Evolutionary conservation across 352 stramenopile genomes (phyloP).

Genomic region (Globisporangium takayamanum): DNA sequence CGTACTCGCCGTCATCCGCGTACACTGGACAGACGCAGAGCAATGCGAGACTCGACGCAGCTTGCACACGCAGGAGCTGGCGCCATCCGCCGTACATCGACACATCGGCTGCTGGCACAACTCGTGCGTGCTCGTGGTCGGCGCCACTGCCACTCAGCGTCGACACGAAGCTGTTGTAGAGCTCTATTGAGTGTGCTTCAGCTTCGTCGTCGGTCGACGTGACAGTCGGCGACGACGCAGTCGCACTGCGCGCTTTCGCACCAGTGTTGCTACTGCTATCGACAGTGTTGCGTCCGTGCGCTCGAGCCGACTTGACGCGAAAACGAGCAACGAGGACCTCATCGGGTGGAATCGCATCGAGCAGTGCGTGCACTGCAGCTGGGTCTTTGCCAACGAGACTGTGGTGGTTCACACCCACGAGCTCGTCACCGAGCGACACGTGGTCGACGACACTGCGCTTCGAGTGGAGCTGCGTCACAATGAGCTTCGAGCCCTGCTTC

Average conservation of each 20-base stretch:
- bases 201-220: constrained; percentile 7
- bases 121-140: constrained; percentile 23
- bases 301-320: constrained; percentile 22
- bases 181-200: constrained; percentile 25
- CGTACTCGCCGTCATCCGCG: constrained; percentile 68
- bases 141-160: constrained; percentile 20
- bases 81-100: constrained; percentile 76
- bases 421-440: constrained; percentile 40
- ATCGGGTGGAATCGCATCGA: constrained; percentile 24
- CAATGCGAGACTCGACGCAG: constrained; percentile 25
- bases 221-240: neutral
- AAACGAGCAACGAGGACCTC: constrained; percentile 41
- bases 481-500: constrained; percentile 27
- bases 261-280: neutral
- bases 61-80: constrained; percentile 32
- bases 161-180: constrained; percentile 28
- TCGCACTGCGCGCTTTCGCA: no score
- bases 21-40: constrained; percentile 72
- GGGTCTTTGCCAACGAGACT: constrained; percentile 33
- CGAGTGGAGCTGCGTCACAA: constrained; percentile 22
- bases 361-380: constrained; percentile 25
- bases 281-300: neutral
- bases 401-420: constrained; percentile 58
- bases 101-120: constrained; percentile 57
- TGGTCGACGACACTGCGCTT: constrained; percentile 10